Evolutionary conservation across 805 yeast genomes (phyloP), one percentile per base, ranked within the genome.

Genomic region (Nakazawaea populi): DNA sequence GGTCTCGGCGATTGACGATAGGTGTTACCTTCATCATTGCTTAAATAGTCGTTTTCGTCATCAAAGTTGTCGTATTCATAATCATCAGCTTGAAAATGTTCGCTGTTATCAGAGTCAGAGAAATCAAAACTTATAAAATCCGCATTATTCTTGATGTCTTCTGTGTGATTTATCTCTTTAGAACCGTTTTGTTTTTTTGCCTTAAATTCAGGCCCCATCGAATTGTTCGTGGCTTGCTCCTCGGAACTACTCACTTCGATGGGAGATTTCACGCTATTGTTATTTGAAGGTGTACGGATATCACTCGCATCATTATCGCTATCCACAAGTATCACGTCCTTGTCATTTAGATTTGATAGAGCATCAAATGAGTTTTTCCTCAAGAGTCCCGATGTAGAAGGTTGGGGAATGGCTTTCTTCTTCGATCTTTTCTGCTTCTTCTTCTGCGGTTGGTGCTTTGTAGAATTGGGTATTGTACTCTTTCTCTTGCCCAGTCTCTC

Each of bases 101-200:
- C 52, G 27, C 30, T 43, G 35, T 65, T 73, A 31, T 69, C 71
- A 0, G 60, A 60, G 29, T 59, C 59, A 29, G 73, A 67, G 47
- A 74, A 71, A 11, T 78, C 84, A 61, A 81, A 79, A 10, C 76
- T 81, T 24, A 81, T 81, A 56, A 75, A 81, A 51, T 80, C 85
- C 47, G 69, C 71, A 52, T 78, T 76, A 38, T 70, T 67, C 1
- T 76, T 59, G 4, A 77, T 60, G 39, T 69, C 77, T 52, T 75
- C 47, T 29, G 36, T 46, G 5, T 39, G 47, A n/a, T 38, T 60
- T 36, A 68, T 77, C 51, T 75, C 48, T 5, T 34, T 47, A 9
- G 35, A 52, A 29, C 47, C 48, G 37, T 42, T 55, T 27, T 46
- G 42, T 3, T 55, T 55, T 6, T 29, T 46, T 30, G 8, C 40